Evolutionary conservation across 805 yeast genomes (phyloP).

Genomic region (Candida sithepensis): DNA sequence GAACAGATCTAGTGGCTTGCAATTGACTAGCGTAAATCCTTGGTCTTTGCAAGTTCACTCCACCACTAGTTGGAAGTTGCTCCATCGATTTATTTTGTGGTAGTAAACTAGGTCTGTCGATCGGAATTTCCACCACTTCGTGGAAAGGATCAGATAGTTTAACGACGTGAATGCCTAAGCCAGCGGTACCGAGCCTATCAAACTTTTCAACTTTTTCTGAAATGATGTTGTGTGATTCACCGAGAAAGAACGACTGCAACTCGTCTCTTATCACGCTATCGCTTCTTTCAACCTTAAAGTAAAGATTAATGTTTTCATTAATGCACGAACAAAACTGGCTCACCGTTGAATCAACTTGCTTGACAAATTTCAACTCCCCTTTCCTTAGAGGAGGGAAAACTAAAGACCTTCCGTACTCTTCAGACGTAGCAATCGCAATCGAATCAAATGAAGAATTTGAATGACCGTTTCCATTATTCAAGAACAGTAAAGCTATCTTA

Average conservation of each 20-base stretch:
- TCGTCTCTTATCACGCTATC: constrained; percentile 1
- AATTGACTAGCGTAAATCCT: not conserved
- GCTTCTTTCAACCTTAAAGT: constrained; percentile 12
- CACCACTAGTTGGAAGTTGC: not conserved
- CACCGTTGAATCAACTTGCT: constrained; percentile 14
- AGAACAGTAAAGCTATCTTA: constrained; percentile 17
- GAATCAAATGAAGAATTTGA: constrained; percentile 1
- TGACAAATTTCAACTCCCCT: constrained; percentile 24
- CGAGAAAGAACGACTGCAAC: constrained; percentile 4
- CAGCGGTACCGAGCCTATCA: not conserved
- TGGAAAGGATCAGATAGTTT: not conserved
- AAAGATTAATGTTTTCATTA: constrained; percentile 14
- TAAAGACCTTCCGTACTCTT: constrained; percentile 27
- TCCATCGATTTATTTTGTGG: constrained; percentile 1
- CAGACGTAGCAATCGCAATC: constrained; percentile 29
- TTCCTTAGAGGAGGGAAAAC: constrained; percentile 33
- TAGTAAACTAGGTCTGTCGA: not conserved
- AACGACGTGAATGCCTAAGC: constrained; percentile 1
- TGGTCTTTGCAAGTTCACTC: not conserved
- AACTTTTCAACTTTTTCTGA: not conserved
- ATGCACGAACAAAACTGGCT: constrained; percentile 16
- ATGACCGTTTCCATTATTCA: constrained; percentile 5
- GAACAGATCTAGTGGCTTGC: constrained; percentile 4
- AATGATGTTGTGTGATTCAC: not conserved
- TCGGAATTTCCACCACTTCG: not conserved